Evolutionary conservation across 306 rosid species (phyloP).

Genomic region (Biancaea sappan): DNA sequence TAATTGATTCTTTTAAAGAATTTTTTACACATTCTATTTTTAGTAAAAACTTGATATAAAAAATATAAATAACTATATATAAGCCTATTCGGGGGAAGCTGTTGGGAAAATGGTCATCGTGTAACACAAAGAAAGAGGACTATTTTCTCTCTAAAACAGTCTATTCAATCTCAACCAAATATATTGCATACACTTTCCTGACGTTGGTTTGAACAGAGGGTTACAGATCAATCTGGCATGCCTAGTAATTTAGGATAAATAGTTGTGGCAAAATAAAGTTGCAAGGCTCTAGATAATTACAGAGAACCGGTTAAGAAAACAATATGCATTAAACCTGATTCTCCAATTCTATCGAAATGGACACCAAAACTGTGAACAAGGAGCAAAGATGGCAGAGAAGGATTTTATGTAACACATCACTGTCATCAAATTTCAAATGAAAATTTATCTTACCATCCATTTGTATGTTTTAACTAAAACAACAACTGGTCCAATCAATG

Average conservation of each 20-base stretch:
- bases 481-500: constrained; percentile 39
- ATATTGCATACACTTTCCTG: not conserved
- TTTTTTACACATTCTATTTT: too few relatives aligned
- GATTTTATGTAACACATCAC: constrained; percentile 39
- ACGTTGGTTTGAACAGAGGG: not conserved
- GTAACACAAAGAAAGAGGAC: not conserved
- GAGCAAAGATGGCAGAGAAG: constrained; percentile 37
- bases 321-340: constrained; percentile 38
- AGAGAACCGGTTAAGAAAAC: constrained; percentile 37
- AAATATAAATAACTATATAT: too few relatives aligned
- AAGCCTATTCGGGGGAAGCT: too few relatives aligned
- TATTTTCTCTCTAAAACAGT: too few relatives aligned
- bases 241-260: constrained; percentile 16
- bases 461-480: constrained; percentile 38
- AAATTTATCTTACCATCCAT: constrained; percentile 45
- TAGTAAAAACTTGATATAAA: too few relatives aligned
- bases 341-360: constrained; percentile 49
- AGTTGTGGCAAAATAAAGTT: constrained; percentile 27
- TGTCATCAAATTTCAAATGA: constrained; percentile 42
- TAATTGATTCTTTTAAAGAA: too few relatives aligned
- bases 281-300: constrained; percentile 37
- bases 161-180: not conserved
- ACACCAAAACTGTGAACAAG: constrained; percentile 43
- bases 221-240: not conserved
- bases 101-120: not conserved